Conservation (phyloP, 2,329 filamentous ascomycete species). For the Exophiala sp. region DNA sequence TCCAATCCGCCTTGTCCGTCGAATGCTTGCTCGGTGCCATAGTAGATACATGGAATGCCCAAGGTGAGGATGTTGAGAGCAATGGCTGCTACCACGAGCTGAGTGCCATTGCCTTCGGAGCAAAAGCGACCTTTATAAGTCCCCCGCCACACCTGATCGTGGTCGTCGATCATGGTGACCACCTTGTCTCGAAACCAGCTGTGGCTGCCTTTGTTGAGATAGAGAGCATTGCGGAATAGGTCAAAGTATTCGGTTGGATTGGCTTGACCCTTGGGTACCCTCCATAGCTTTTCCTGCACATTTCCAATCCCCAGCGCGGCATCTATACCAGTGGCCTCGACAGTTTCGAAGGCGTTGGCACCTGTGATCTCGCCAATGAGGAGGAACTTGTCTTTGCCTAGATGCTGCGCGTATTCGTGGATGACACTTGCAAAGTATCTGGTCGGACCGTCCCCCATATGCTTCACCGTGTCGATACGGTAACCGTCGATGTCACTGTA, state of each 20-base stretch:
- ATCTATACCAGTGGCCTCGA: slow-evolving; percentile 7
- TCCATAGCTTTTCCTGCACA: slow-evolving; percentile 13
- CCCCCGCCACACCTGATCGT: slow-evolving; percentile 15
- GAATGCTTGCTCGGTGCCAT: slow-evolving; percentile 15
- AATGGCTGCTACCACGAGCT: slow-evolving; percentile 7
- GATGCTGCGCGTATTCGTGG: slow-evolving; percentile 9
- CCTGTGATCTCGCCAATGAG: slow-evolving; percentile 14
- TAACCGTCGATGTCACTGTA: slow-evolving; percentile 17
- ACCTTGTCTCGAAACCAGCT: slow-evolving; percentile 15
- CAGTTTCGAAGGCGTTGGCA: slow-evolving; percentile 8
- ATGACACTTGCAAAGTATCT: slow-evolving; percentile 12
- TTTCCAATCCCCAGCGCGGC: slow-evolving; percentile 13
- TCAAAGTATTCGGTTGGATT: slow-evolving; percentile 10
- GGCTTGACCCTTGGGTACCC: slow-evolving; percentile 7
- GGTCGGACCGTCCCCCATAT: slow-evolving; percentile 12
- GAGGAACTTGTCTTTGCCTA: slow-evolving; percentile 14
- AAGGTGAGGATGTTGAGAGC: slow-evolving; percentile 14
- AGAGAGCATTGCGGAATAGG: slow-evolving; percentile 13
- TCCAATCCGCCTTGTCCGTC: slow-evolving; percentile 11
- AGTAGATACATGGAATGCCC: slow-evolving; percentile 16
- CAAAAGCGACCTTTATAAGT: slow-evolving; percentile 13
- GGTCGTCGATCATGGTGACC: slow-evolving; percentile 17
- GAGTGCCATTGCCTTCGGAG: slow-evolving; percentile 2
- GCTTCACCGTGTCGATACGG: slow-evolving; percentile 20
- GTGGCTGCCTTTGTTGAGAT: slow-evolving; percentile 14